These are phyloP conservation scores for Fonsecaea pugnacius DNA, from an alignment of 2,329 filamentous ascomycete genomes.

Conservation along the genomic window DNA sequence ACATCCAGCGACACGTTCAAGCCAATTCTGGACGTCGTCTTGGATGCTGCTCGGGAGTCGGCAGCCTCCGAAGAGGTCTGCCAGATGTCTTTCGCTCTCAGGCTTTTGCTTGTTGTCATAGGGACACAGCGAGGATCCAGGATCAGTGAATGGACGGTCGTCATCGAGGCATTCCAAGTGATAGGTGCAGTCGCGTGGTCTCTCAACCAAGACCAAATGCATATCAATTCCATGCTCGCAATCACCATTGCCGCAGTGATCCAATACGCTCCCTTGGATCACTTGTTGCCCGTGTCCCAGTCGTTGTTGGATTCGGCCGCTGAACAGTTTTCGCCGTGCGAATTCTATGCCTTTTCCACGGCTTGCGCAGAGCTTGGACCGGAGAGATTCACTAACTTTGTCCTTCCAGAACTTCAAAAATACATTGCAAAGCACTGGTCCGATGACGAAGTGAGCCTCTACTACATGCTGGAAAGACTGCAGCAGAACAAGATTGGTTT, in stretches of 20 bases:
- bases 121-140: constrained; percentile 81
- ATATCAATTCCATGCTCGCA: constrained; percentile 46
- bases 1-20: constrained; percentile 74
- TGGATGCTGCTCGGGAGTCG: constrained; percentile 52
- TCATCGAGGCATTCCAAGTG: constrained; percentile 61
- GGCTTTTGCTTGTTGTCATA: constrained; percentile 70
- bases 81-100: constrained; percentile 56
- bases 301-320: constrained; percentile 68
- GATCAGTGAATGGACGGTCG: constrained; percentile 70
- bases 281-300: constrained; percentile 71
- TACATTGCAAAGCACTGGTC: constrained; percentile 77
- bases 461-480: constrained; percentile 32
- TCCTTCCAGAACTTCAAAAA: constrained; percentile 80
- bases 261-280: constrained; percentile 77
- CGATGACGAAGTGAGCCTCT: constrained; percentile 64
- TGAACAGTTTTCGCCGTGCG: constrained; percentile 66
- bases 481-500: constrained; percentile 9
- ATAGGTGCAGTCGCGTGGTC: constrained; percentile 51
- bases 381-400: constrained; percentile 76
- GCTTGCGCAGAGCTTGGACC: constrained; percentile 75
- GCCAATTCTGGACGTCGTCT: constrained; percentile 67
- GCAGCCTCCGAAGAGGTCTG: constrained; percentile 35
- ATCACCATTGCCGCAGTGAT: constrained; percentile 66
- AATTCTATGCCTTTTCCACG: constrained; percentile 85
- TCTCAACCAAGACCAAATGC: neutral